A percentile compares a stretch with the other conserved stretches of the same genome.
Evolutionary conservation across 208 protist species (phyloP).

Genomic region (Vickermania spadyakhi): DNA sequence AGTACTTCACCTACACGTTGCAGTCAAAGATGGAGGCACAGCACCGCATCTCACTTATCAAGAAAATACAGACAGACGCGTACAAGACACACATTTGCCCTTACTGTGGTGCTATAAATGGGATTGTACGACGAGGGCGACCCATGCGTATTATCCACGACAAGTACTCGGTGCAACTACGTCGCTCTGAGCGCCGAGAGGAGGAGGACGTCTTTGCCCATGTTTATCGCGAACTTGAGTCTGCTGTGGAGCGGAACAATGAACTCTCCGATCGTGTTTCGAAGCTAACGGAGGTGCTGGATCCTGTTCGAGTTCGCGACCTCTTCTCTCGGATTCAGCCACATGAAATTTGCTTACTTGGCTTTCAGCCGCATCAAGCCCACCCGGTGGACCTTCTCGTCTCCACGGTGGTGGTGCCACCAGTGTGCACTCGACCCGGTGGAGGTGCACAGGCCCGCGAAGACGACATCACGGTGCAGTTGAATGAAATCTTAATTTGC

Average conservation of each 20-base stretch:
- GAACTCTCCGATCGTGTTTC: constrained; percentile 38
- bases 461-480: constrained; percentile 98
- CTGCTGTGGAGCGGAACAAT: constrained; percentile 43
- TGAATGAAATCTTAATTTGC: constrained; percentile 87
- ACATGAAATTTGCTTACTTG: constrained; percentile 91
- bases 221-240: constrained; percentile 31
- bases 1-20: constrained; percentile 51
- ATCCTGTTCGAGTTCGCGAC: constrained; percentile 79
- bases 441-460: constrained; percentile 82
- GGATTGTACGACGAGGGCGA: constrained; percentile 67
- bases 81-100: constrained; percentile 90
- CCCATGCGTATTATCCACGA: constrained; percentile 77
- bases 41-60: constrained; percentile 58
- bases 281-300: constrained; percentile 90
- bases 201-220: constrained; percentile 25
- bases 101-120: constrained; percentile 93
- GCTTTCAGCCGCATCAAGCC: constrained; percentile 68
- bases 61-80: constrained; percentile 76
- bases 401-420: constrained; percentile 93
- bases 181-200: constrained; percentile 40
- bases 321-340: constrained; percentile 91
- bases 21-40: constrained; percentile 35
- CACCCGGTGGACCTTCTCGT: constrained; percentile 92
- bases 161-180: constrained; percentile 69
- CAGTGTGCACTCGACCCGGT: constrained; percentile 93